A percentile compares a stretch with the other conserved stretches of the same genome.
These are phyloP conservation scores for Skeletonema tropicum DNA, from an alignment of 108 stramenopile genomes.

Conservation along the genomic window DNA sequence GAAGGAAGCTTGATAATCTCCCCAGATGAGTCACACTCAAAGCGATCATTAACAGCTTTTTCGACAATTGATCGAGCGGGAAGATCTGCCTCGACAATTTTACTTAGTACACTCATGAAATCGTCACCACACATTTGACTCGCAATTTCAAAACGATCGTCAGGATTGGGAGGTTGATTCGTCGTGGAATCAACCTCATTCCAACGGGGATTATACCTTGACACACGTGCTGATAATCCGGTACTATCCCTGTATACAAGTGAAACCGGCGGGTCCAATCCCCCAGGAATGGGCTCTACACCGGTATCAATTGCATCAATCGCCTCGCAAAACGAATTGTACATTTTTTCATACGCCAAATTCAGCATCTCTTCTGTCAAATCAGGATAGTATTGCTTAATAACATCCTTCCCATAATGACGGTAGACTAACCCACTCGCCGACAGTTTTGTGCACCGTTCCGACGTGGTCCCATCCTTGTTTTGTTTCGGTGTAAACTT, in stretches of 20 bases:
- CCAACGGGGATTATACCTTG: constrained; percentile 93
- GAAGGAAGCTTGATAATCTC: constrained; percentile 77
- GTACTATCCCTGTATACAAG: constrained; percentile 86
- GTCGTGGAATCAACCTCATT: constrained; percentile 67
- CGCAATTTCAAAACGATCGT: constrained; percentile 91
- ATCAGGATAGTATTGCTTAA: constrained; percentile 70
- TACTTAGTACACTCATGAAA: constrained; percentile 74
- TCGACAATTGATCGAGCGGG: constrained; percentile 91
- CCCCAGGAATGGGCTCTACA: constrained; percentile 76
- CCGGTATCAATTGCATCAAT: constrained; percentile 99
- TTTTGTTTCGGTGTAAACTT: constrained; percentile 58
- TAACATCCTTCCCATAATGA: constrained; percentile 95
- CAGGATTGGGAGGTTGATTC: constrained; percentile 58
- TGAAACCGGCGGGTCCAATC: constrained; percentile 21
- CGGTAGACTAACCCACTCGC: constrained; percentile 97
- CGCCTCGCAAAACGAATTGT: constrained; percentile 93
- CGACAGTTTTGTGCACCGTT: constrained; percentile 84
- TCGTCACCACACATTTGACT: constrained; percentile 86
- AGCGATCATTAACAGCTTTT: constrained; percentile 67
- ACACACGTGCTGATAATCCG: constrained; percentile 85
- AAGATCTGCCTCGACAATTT: constrained; percentile 89
- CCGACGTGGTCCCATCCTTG: constrained; percentile 34
- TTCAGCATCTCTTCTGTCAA: constrained; percentile 61
- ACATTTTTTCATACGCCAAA: constrained; percentile 75
- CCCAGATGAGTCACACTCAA: constrained; percentile 76